phyloP scores from a whole-genome alignment of 2,329 filamentous ascomycete species.

The Trichoderma koningii region DNA sequence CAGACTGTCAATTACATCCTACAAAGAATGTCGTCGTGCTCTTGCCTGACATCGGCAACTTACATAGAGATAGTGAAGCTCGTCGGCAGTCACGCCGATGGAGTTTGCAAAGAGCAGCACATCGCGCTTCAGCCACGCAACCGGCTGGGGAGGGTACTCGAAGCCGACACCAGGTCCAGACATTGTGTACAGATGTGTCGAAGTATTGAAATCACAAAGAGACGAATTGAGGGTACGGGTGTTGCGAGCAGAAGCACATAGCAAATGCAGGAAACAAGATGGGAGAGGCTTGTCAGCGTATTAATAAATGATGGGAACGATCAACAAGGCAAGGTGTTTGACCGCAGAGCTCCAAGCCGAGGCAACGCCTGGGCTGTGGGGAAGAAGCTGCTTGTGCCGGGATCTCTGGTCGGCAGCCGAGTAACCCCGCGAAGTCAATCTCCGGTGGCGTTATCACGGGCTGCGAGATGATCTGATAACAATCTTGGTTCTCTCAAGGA shows the following conservation, averaged over 20 bases:
- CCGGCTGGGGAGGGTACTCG: conserved; percentile 73
- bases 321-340: not conserved
- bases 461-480: conserved; percentile 16
- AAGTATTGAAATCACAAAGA: not conserved
- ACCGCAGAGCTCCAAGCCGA: conserved; percentile 12
- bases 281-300: not conserved
- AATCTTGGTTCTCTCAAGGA: not conserved
- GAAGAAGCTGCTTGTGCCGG: conserved; percentile 12
- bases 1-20: conserved; percentile 20
- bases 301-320: not conserved
- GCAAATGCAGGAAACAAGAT: not conserved
- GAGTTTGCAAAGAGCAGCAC: conserved; percentile 86
- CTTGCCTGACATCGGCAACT: conserved; percentile 3
- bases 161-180: conserved; percentile 67
- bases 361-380: conserved; percentile 15
- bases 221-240: no score
- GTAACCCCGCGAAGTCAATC: conserved; percentile 21
- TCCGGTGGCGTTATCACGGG: not conserved
- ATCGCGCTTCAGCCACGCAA: conserved; percentile 87
- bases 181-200: conserved; percentile 32
- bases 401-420: conserved; percentile 9
- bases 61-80: conserved; percentile 92
- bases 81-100: conserved; percentile 81
- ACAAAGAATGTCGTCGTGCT: not conserved
- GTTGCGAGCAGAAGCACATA: not conserved